Conservation (phyloP, 1,284 basidiomycete species). For the Farysia itapuensis region DNA sequence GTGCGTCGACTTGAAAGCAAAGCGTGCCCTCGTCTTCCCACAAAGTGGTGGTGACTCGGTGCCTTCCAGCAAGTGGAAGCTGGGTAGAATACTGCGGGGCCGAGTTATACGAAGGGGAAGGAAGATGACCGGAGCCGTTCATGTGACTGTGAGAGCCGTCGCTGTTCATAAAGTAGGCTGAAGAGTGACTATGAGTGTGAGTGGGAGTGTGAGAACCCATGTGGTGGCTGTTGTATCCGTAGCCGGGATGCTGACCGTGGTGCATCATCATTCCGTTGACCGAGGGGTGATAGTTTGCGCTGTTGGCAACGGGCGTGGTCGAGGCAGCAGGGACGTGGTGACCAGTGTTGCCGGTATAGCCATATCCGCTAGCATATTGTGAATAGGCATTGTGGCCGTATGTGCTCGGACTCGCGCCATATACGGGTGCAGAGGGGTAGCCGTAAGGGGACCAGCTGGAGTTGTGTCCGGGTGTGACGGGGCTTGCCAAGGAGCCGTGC, state of each 20-base stretch:
- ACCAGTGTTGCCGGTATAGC: slow-evolving; percentile 28
- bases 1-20: slow-evolving; percentile 59
- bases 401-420: slow-evolving; percentile 33
- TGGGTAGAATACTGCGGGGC: slow-evolving; percentile 54
- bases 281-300: slow-evolving; percentile 23
- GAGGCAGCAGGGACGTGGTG: slow-evolving; percentile 34
- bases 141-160: slow-evolving; percentile 39
- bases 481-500: slow-evolving; percentile 28
- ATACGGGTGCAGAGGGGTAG: slow-evolving; percentile 37
- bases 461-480: slow-evolving; percentile 36
- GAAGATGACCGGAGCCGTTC: slow-evolving; percentile 33
- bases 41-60: slow-evolving; percentile 58
- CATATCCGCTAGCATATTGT: slow-evolving; percentile 38
- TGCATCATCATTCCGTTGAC: slow-evolving; percentile 47
- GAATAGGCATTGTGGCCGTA: slow-evolving; percentile 42
- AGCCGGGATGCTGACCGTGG: slow-evolving; percentile 37
- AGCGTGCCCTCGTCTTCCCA: slow-evolving; percentile 60
- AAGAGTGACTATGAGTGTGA: slow-evolving; percentile 35
- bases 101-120: slow-evolving; percentile 47
- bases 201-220: slow-evolving; percentile 37
- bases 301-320: slow-evolving; percentile 31
- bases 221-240: slow-evolving; percentile 34
- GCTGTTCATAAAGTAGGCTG: slow-evolving; percentile 40
- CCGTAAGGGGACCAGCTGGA: slow-evolving; percentile 42
- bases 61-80: slow-evolving; percentile 52